Base-by-base conservation (phyloP, 331 rosid genomes). In the Pyrus hybrid region DNA sequence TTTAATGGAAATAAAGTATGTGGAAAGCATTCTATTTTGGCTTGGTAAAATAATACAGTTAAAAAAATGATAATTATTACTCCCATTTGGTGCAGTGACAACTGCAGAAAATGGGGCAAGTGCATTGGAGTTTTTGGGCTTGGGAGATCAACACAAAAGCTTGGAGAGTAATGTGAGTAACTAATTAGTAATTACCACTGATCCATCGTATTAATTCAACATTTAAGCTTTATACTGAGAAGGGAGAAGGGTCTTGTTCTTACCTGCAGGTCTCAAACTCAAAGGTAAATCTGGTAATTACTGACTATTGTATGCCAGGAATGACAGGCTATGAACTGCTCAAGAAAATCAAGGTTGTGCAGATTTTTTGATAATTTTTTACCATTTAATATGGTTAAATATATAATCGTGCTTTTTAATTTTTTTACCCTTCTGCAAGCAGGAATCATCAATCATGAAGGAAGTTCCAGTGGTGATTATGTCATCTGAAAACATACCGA, bases 261-360 rank as follows among this genome's bases (percentile, higher is more conserved):
- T 12, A 6, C 71, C 64, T 84, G 82, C 72, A 93, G 98, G 80
- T 80, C 29, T 86, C 96, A 68, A 88, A 91, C 43, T 85, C 96
- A 66, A 90, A 88, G 85, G 96, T 93, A 29, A 91, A 91, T 74
- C 73, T 93, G 89, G 75, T 93, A 10, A 89, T 93, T 77, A 93
- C 97, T 72, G 98, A 93, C 82, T 93, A 93, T 32, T 90, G 96
- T 73, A 93, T 93, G 98, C 98, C 96, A 37, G 96, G 98, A 76
- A 93, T 93, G 98, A 85, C 98, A 60, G 98, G 98, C 79, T 93
- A 88, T 23, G 98, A 93, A 74, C 84, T 91, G 33, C 97, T 93
- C 12, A 93, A 93, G 89, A 93, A 87, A 85, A 88, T 93, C 64
- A 93, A 90, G 98, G 97, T 93, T 79, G 16, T 33, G 28, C 25